Base-by-base conservation (phyloP, 1,284 basidiomycete genomes). In the Tranzscheliella williamsii region DNA sequence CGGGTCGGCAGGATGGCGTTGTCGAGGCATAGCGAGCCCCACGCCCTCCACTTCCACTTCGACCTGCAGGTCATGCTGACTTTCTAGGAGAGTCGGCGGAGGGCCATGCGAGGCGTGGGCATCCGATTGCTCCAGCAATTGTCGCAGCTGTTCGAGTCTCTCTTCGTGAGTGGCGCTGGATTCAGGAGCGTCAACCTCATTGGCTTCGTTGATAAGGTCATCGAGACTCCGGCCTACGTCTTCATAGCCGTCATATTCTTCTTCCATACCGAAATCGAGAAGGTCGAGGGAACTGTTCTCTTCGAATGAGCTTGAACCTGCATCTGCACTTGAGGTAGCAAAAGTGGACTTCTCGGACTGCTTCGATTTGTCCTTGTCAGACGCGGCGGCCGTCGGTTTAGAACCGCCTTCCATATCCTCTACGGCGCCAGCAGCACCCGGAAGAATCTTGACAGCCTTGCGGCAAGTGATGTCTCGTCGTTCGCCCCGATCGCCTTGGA, bases 11-110 rank as follows among this genome's bases (percentile, higher is more conserved):
- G 61, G 54, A 34, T 57, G 60, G 0, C 60, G 49, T 18, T 39
- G 24, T 7, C 50, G 44, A 12, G 67, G 70, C 50, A 70, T 47
- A 4, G 67, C 70, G n/a, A 66, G 24, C 2, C 70, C 70, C 2
- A 70, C 70, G 13, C 67, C 70, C n/a, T 64, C 67, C n/a, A 72
- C 65, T 31, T 70, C 56, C 12, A 72, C 68, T 40, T 72, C 70
- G 6, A 72, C 65, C 29, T 72, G 70, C 5, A 70, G 37, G 24
- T 72, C 70, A 26, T 72, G 42, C 5, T 44, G 52, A 31, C 66
- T 67, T 33, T 72, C 68, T 24, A 64, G 47, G 24, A 72, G 34
- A 3, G 60, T 51, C 1, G 70, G 70, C 7, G 70, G 70, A 4
- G 70, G 70, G 0, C 50, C 60, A 16, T 65, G 26, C 8, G 17